Evolutionary conservation across 2,329 filamentous ascomycete species (phyloP), one percentile per base, ranked within the genome.

Genomic region (Juglanconis oblonga): DNA sequence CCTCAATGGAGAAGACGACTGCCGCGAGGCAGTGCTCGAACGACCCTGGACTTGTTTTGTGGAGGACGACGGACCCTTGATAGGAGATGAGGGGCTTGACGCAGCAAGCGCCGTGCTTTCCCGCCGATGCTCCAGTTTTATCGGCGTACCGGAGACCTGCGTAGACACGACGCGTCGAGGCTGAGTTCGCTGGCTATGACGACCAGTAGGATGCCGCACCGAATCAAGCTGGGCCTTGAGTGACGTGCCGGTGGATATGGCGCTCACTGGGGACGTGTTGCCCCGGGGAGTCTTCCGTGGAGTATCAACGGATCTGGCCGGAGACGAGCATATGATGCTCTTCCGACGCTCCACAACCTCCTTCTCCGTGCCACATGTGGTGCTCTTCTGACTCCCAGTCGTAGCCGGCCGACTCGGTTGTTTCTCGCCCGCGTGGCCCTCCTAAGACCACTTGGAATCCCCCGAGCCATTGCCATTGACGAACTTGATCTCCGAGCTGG

Each of bases 361-460:
- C 17, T 33, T 31, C 3, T 33, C 49, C n/a, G 10, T 33, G 9
- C 13, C 56, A 14, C 4, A 29, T 4, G 35, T 2, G 31, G 13
- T 32, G 13, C 11, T 38, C 33, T 17, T 40, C 5, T 11, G 36
- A 14, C n/a, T 54, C 4, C 40, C n/a, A n/a, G 44, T 32, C 6
- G 36, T 32, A 2, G 10, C 31, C 35, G 44, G 17, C 8, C 29
- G 50, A 17, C 44, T 36, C 49, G 44, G 24, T 50, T 38, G 40
- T 42, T 54, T 44, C 40, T 32, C 32, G 17, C n/a, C 54, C 35
- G 24, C 47, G 53, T 29, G 58, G 58, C 47, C 61, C 7, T 52
- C 24, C 61, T 63, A 63, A 29, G 61, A 55, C 61, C 61, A 63
- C 55, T 63, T 63, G 52, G 61, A 54, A 13, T 63, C 61, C 10